Evolutionary conservation across 2,329 filamentous ascomycete species (phyloP), one percentile per base, ranked within the genome.

Genomic region (Calonectria pteridis): DNA sequence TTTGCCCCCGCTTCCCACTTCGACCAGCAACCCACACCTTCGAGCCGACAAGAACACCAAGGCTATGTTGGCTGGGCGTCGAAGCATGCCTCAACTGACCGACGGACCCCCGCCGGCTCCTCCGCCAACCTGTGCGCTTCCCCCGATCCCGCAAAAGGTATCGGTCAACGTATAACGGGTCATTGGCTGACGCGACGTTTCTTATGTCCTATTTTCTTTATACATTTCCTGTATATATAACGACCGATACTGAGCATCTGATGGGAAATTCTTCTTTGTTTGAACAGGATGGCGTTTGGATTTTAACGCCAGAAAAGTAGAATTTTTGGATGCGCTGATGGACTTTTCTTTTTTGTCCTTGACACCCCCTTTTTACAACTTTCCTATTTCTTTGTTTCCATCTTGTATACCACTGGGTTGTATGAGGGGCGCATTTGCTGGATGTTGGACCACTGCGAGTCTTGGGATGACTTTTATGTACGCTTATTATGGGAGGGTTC

Each of bases 81-180:
- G 86, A 69, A 90, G 89, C 81, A 86, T 90, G 86, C 86, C 89
- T 7, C 87, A 89, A 31, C 82, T 90, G 46, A 83, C 82, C 1
- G 86, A 88, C 16, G 88, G 87, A 1, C 89, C 89, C 35, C 89
- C 89, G 1, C 89, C 87, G 20, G 88, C 85, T 18, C 90, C 90
- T 9, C 90, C 90, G 6, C 90, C 90, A 29, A 90, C 84, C 14
- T 87, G 87, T 75, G 89, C 89, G 18, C 84, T 91, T 28, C 90
- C 90, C 23, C 89, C 90, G 0, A 85, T 91, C 49, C 89, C 89
- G 6, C 72, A 77, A 18, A 81, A 78, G 33, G 72, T 74, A 53
- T 73, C 73, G 51, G 71, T 75, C 63, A 77, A 69, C 58, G 74
- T 73, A n/a, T 81, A 62, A 23, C 79, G 53, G 73, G 6, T 29